Conservation (phyloP, 768 basidiomycete genomes). For the Trametes coccinea region DNA sequence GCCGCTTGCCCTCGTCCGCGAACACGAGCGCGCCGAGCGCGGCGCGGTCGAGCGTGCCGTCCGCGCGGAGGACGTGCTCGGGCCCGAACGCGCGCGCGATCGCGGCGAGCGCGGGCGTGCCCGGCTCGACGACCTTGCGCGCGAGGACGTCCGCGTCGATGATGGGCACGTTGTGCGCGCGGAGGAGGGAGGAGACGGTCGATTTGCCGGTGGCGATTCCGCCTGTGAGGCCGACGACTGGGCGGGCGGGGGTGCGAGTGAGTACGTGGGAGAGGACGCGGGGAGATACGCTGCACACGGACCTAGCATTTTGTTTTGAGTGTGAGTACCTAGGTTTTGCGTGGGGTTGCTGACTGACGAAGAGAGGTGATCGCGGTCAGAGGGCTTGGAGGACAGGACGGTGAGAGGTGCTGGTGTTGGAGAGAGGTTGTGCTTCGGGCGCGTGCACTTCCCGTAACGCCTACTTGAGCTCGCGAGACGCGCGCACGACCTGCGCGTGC, state of each 20-base stretch:
- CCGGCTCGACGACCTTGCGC: slow-evolving; percentile 81
- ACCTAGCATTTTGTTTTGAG: slow-evolving; percentile 14
- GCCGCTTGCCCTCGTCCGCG: slow-evolving; percentile 68
- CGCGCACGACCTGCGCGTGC: slow-evolving; percentile 12
- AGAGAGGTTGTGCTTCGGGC: neutral
- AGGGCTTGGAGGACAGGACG: too few species aligned
- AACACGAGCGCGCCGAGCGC: slow-evolving; percentile 87
- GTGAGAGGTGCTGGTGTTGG: neutral
- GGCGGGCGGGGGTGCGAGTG: neutral
- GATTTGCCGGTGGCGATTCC: slow-evolving; percentile 98
- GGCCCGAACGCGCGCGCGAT: slow-evolving; percentile 74
- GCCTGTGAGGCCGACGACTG: slow-evolving; percentile 94
- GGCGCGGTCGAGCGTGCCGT: slow-evolving; percentile 79
- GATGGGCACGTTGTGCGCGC: slow-evolving; percentile 68
- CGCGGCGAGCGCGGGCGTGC: slow-evolving; percentile 66
- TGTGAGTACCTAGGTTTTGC: neutral
- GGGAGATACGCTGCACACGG: neutral
- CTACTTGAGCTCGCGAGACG: slow-evolving; percentile 4
- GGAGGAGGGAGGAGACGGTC: slow-evolving; percentile 77
- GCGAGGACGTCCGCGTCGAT: slow-evolving; percentile 93
- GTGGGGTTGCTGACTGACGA: neutral
- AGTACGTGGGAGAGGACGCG: neutral
- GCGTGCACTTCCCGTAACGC: too few species aligned
- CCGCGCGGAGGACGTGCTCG: slow-evolving; percentile 54
- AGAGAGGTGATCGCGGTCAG: neutral